A percentile compares a stretch with the other conserved stretches of the same genome.
These are phyloP conservation scores for Juglanconis oblonga DNA, from an alignment of 2,329 filamentous ascomycete genomes.

Conservation along the genomic window DNA sequence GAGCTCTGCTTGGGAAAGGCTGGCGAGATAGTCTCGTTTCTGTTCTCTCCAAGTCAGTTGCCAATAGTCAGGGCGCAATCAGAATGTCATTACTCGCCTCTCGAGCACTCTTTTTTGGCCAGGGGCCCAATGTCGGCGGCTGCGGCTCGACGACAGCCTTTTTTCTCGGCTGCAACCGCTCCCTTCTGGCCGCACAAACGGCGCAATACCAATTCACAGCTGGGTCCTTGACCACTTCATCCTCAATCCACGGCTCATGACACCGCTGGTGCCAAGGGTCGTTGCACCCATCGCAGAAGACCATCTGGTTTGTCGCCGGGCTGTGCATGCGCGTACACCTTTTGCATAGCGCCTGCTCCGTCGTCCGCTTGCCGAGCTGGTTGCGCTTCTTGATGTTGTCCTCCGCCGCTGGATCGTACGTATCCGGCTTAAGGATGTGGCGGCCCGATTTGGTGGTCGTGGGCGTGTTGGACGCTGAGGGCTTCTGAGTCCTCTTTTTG, in stretches of 20 bases:
- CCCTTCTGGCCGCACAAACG: constrained; percentile 51
- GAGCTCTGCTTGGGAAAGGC: constrained; percentile 58
- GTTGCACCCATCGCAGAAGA: constrained; percentile 83
- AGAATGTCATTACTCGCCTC: constrained; percentile 31
- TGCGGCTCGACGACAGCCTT: constrained; percentile 22
- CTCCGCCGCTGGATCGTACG: constrained; percentile 57
- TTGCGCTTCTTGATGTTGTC: constrained; percentile 37
- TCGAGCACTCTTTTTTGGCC: constrained; percentile 35
- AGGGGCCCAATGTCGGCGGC: constrained; percentile 24
- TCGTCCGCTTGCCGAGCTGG: constrained; percentile 56
- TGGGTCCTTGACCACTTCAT: constrained; percentile 63
- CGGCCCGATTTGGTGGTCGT: constrained; percentile 75
- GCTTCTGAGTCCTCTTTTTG: constrained; percentile 20
- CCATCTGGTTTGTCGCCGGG: constrained; percentile 72
- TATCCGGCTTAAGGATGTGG: constrained; percentile 63
- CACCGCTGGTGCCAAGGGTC: constrained; percentile 78
- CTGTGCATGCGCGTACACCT: constrained; percentile 71
- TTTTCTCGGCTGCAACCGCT: constrained; percentile 21
- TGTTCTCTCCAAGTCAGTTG: constrained; percentile 27
- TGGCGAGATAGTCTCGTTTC: constrained; percentile 62
- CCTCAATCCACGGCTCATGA: constrained; percentile 71
- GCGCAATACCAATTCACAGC: constrained; percentile 71
- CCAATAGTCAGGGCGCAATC: not conserved
- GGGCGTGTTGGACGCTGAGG: constrained; percentile 41
- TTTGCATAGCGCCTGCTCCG: constrained; percentile 63